Evolutionary conservation across 208 protist genomes (phyloP).

Genomic region (Phytomonas francai): DNA sequence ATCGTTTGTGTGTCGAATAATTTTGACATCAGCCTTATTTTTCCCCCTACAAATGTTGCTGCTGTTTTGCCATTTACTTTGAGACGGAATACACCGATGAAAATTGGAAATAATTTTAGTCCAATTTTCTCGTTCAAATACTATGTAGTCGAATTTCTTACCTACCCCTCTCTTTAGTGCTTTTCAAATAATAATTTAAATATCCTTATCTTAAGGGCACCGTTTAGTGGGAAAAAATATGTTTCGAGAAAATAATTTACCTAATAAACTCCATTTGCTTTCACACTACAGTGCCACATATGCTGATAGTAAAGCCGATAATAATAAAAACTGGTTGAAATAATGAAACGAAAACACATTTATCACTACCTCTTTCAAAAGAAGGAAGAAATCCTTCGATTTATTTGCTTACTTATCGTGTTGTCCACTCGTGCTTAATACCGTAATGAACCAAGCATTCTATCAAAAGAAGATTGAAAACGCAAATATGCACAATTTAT

Average conservation of each 20-base stretch:
- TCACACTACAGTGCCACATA: background rate
- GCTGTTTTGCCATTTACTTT: background rate
- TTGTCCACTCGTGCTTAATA: background rate
- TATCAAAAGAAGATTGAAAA: background rate
- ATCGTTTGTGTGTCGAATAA: no score
- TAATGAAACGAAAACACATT: background rate
- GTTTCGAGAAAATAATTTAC: background rate
- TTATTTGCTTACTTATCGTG: background rate
- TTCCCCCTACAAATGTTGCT: background rate
- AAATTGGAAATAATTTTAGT: slow-evolving; percentile 4
- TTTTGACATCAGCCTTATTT: no score
- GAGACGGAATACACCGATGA: slow-evolving; percentile 1
- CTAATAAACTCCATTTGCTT: background rate
- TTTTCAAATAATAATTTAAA: no score
- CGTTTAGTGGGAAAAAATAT: background rate
- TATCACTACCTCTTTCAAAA: background rate
- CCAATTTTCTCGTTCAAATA: no score
- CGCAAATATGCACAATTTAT: background rate
- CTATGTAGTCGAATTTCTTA: no score
- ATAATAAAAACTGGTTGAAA: background rate
- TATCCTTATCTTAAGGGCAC: no score
- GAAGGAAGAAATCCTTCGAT: background rate
- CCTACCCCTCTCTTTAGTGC: no score
- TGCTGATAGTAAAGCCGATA: background rate
- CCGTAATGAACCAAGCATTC: background rate